Base-by-base conservation (phyloP, 2,329 filamentous ascomycete genomes). In the Geosmithia putterillii region DNA sequence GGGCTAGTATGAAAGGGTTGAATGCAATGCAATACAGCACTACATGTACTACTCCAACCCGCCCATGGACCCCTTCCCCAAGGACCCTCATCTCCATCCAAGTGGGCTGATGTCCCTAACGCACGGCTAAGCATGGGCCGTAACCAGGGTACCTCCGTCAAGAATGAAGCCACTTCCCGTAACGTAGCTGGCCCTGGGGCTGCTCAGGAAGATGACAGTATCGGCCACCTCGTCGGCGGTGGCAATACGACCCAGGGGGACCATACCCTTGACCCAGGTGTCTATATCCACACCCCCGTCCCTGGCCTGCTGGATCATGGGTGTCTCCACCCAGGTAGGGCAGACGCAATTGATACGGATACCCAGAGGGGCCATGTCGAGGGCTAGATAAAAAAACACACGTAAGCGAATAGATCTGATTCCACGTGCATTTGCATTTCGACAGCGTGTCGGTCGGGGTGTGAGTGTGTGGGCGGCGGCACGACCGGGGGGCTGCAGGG, bases 301-400 rank as follows among this genome's bases (percentile, higher is more conserved):
- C 25, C 20, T 42, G 20, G 41, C 41, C 32, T 36, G 17, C 15
- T 20, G 23, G 15, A 42, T 25, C 41, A 42, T 34, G 4, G 41
- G 41, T 3, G 41, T 42, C 17, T 34, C 41, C 12, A 42, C 41
- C 41, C 41, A 42, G 7, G 25, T 19, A 4, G 41, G 25, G 17
- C 41, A 42, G n/a, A 42, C 19, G 17, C 41, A 42, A 21, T 42
- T 42, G 12, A 42, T 25, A 8, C 41, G n/a, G 41, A 42, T 36
- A 21, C 41, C 41, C 12, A 19, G 20, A 18, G 25, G 17, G 9
- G 32, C 41, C 4, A 25, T 34, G n/a, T 42, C 41, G 4, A 42
- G 7, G 20, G 41, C 41, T 42, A 32, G 21, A n/a, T n/a, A n/a
- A n/a, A 19, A 32, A 9, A 5, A 7, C 36, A 38, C 36, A 38